These are phyloP conservation scores for Kondoa malvinella DNA, from an alignment of 768 basidiomycete genomes.

Conservation along the genomic window DNA sequence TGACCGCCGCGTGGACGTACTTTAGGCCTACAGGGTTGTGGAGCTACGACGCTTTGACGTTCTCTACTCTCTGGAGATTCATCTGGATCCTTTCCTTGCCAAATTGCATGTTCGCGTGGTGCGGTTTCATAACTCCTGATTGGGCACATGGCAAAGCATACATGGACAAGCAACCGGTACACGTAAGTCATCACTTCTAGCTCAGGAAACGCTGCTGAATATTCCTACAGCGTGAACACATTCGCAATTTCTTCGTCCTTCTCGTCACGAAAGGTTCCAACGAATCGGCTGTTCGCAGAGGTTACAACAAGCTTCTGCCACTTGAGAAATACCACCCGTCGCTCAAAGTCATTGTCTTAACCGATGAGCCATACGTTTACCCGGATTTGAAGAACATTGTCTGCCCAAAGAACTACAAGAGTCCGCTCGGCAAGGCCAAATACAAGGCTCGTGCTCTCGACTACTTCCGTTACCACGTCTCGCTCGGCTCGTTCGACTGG, in stretches of 20 bases:
- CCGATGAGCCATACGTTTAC: conserved; percentile 28
- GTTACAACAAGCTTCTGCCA: conserved; percentile 29
- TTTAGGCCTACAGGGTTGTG: conserved; percentile 27
- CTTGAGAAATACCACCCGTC: conserved; percentile 30
- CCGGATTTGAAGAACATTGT: conserved; percentile 31
- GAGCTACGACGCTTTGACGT: conserved; percentile 24
- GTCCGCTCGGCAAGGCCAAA: conserved; percentile 30
- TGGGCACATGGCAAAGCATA: conserved; percentile 20
- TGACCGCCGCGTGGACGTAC: conserved; percentile 26
- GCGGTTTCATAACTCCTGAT: conserved; percentile 30
- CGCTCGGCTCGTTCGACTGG: conserved; percentile 29
- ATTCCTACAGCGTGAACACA: conserved; percentile 24
- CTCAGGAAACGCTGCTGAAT: background rate
- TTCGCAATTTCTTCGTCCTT: conserved; percentile 31
- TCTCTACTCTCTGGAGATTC: conserved; percentile 29
- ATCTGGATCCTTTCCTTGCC: conserved; percentile 29
- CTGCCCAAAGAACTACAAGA: conserved; percentile 30
- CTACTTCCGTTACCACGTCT: conserved; percentile 30
- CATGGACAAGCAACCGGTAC: conserved; percentile 28
- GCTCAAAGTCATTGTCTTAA: conserved; percentile 29
- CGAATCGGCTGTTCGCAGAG: conserved; percentile 29
- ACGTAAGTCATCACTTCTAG: conserved; percentile 4
- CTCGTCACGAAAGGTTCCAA: conserved; percentile 31
- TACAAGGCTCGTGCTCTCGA: conserved; percentile 32
- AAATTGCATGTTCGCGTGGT: conserved; percentile 29